Percentiles rank a stretch among this genome's conserved stretches.
These are phyloP conservation scores for Geosmithia putterillii DNA, from an alignment of 2,329 filamentous ascomycete species.

Conservation along the genomic window DNA sequence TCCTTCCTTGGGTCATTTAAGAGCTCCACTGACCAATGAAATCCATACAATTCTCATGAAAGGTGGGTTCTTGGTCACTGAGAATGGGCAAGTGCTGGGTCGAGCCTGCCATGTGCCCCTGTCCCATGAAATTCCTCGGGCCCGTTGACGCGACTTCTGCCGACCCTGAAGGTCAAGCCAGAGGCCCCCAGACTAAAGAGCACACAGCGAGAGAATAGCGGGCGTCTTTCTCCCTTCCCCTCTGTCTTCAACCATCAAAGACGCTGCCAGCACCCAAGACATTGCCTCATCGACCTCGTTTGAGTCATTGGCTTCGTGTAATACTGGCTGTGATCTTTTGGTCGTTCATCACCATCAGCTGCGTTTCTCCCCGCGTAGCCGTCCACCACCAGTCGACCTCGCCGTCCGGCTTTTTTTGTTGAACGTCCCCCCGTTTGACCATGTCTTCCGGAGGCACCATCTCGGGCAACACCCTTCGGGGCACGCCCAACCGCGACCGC, in stretches of 20 bases:
- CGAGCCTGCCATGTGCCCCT: neutral
- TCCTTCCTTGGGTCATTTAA: neutral
- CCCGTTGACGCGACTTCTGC: constrained; percentile 1
- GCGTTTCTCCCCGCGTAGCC: no score
- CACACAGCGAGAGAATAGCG: neutral
- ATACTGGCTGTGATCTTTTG: neutral
- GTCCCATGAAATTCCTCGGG: neutral
- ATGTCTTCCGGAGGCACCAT: constrained; percentile 4
- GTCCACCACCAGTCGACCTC: neutral
- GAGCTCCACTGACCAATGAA: neutral
- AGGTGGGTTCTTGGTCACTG: neutral
- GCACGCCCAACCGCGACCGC: constrained; percentile 3
- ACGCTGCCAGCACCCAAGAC: constrained; percentile 1
- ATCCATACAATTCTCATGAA: neutral
- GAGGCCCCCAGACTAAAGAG: neutral
- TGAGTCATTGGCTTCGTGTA: constrained; percentile 1
- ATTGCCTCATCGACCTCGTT: neutral
- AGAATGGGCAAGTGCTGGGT: neutral
- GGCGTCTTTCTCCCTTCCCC: constrained; percentile 22
- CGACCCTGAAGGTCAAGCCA: neutral
- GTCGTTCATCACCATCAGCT: neutral
- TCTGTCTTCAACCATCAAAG: constrained; percentile 22
- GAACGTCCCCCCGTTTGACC: neutral
- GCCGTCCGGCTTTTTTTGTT: constrained; percentile 1
- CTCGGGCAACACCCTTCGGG: constrained; percentile 3